phyloP scores from a whole-genome alignment of 129 eudicot species.

The Flaveria robusta region DNA sequence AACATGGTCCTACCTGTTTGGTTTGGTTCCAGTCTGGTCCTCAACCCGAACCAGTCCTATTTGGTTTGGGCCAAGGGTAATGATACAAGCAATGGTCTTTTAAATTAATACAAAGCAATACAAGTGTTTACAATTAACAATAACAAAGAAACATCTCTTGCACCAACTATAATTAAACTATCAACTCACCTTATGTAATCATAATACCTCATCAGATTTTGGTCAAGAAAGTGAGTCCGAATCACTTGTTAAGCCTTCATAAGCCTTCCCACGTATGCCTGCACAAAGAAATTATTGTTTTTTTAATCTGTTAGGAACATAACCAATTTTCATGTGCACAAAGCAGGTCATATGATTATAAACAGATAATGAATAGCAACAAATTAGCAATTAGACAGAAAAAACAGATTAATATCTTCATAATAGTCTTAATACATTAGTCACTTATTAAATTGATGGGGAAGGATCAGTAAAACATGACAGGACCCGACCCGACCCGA shows the following conservation, averaged over 20 bases:
- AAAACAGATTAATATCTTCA: background rate
- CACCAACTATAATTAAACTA: slow-evolving; percentile 11
- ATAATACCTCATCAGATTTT: slow-evolving; percentile 6
- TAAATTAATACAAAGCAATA: slow-evolving; percentile 28
- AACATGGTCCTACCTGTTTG: background rate
- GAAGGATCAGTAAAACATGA: background rate
- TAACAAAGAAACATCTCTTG: slow-evolving; percentile 20
- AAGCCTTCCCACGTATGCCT: slow-evolving; percentile 84
- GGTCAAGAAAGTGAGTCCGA: slow-evolving; percentile 14
- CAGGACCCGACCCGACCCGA: background rate
- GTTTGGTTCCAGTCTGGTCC: background rate
- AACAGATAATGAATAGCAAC: slow-evolving; percentile 5
- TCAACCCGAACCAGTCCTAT: background rate
- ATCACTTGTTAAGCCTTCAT: slow-evolving; percentile 44
- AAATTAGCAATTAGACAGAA: background rate
- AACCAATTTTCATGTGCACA: background rate
- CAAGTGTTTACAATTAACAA: slow-evolving; percentile 24
- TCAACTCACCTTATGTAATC: slow-evolving; percentile 16
- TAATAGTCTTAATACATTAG: background rate
- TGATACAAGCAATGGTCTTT: background rate
- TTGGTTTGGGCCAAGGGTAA: background rate
- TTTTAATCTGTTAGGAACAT: background rate
- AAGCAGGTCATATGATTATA: background rate
- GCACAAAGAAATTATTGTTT: slow-evolving; percentile 23
- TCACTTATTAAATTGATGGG: background rate